phyloP scores from a whole-genome alignment of 1,284 basidiomycete species.

The Chalciporus sp. region DNA sequence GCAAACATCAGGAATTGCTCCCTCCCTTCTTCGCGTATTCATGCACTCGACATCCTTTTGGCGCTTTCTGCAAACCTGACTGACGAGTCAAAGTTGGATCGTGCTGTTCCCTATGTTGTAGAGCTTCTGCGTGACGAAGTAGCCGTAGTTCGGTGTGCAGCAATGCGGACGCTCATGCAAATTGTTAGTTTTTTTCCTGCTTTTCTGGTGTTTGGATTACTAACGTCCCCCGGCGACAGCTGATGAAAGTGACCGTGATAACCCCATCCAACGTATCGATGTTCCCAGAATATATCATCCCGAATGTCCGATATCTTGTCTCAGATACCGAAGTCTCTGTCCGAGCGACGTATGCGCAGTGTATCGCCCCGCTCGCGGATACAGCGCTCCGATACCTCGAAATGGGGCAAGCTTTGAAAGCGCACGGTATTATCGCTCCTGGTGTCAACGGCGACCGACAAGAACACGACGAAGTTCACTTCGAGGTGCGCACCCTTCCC shows the following conservation, averaged over 20 bases:
- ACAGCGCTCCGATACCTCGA: constrained; percentile 86
- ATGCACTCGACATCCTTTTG: constrained; percentile 86
- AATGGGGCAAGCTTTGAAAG: constrained; percentile 88
- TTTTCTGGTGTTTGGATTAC: neutral
- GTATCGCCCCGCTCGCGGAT: constrained; percentile 83
- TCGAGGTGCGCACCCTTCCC: constrained; percentile 56
- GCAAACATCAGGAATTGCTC: constrained; percentile 90
- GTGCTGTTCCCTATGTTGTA: constrained; percentile 90
- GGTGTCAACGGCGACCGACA: constrained; percentile 51
- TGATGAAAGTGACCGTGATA: constrained; percentile 85
- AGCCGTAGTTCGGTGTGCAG: constrained; percentile 77
- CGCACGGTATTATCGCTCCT: constrained; percentile 65
- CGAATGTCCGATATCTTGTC: constrained; percentile 82
- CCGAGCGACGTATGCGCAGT: constrained; percentile 86
- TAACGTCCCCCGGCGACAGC: constrained; percentile 42
- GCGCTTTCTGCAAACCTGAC: constrained; percentile 83
- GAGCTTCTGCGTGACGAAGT: constrained; percentile 87
- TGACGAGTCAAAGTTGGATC: constrained; percentile 95
- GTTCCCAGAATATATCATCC: constrained; percentile 95
- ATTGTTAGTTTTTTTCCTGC: constrained; percentile 56
- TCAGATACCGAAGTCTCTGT: constrained; percentile 89
- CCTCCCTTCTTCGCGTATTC: constrained; percentile 85
- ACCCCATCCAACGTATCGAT: constrained; percentile 89
- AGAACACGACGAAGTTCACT: constrained; percentile 74
- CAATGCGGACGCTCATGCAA: constrained; percentile 82